phyloP scores from a whole-genome alignment of 2,329 filamentous ascomycete genomes.

The Neopestalotiopsis sp. region DNA sequence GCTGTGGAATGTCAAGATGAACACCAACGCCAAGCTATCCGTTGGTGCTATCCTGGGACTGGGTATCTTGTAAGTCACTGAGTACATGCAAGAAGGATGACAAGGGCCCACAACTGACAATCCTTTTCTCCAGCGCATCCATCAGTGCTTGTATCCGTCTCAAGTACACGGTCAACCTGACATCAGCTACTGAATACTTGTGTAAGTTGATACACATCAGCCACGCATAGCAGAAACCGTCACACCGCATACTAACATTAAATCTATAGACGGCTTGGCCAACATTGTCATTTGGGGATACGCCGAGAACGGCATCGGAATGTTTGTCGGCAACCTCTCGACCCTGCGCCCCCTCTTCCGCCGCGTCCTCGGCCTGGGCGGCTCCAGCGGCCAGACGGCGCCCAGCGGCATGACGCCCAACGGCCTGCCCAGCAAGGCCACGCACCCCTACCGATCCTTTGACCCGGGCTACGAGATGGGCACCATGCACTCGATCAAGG shows the following conservation, averaged over 20 bases:
- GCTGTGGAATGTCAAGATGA: constrained; percentile 29
- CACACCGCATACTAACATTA: neutral
- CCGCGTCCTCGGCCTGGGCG: constrained; percentile 22
- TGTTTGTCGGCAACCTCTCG: constrained; percentile 25
- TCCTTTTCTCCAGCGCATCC: constrained; percentile 23
- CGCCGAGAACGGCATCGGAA: constrained; percentile 27
- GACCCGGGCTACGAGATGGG: constrained; percentile 21
- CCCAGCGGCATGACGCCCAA: constrained; percentile 11
- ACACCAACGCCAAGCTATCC: constrained; percentile 26
- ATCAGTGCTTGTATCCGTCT: constrained; percentile 26
- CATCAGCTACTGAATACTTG: constrained; percentile 25
- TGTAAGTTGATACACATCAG: constrained; percentile 15
- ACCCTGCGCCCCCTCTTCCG: constrained; percentile 27
- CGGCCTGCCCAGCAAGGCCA: constrained; percentile 22
- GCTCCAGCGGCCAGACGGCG: constrained; percentile 14
- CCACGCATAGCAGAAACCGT: neutral
- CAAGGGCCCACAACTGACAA: neutral
- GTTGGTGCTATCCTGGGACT: constrained; percentile 27
- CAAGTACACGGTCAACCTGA: constrained; percentile 28
- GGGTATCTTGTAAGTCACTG: constrained; percentile 22
- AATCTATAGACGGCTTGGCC: constrained; percentile 17
- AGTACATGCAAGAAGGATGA: neutral
- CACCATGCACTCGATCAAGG: constrained; percentile 4
- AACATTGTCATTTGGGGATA: constrained; percentile 31
- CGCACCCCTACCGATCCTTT: constrained; percentile 22